Evolutionary conservation across 352 stramenopile species (phyloP).

Genomic region (Blastocystis sp.): DNA sequence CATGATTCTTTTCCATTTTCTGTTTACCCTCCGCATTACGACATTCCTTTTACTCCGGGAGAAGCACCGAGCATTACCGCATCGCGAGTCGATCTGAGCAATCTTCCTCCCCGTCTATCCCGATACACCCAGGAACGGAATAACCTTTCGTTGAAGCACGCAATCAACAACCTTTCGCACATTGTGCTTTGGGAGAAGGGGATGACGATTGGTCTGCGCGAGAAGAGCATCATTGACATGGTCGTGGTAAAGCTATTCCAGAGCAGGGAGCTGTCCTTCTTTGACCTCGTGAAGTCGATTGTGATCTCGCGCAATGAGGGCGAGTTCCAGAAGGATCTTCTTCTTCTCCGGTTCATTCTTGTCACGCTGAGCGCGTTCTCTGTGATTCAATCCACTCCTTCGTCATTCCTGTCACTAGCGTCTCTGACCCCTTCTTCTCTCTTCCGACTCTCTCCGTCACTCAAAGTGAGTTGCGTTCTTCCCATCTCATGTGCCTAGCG

Average conservation of each 20-base stretch:
- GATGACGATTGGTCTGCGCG: background rate
- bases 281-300: background rate
- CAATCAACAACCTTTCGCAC: background rate
- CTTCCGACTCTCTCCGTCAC: background rate
- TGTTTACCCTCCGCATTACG: constrained; percentile 31
- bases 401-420: background rate
- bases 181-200: background rate
- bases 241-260: background rate
- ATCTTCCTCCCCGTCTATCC: background rate
- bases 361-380: background rate
- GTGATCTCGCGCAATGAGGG: background rate
- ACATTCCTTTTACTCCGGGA: background rate
- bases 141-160: background rate
- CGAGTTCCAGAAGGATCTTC: background rate
- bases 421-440: background rate
- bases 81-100: constrained; percentile 6
- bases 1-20: background rate
- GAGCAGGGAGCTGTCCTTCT: background rate
- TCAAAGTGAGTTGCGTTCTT: background rate
- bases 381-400: background rate
- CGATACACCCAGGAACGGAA: background rate
- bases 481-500: background rate
- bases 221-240: background rate
- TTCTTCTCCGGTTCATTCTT: background rate
- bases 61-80: constrained; percentile 12